phyloP scores from a whole-genome alignment of 1,139 yeast species.

The Sugiyamaella pinicola region DNA sequence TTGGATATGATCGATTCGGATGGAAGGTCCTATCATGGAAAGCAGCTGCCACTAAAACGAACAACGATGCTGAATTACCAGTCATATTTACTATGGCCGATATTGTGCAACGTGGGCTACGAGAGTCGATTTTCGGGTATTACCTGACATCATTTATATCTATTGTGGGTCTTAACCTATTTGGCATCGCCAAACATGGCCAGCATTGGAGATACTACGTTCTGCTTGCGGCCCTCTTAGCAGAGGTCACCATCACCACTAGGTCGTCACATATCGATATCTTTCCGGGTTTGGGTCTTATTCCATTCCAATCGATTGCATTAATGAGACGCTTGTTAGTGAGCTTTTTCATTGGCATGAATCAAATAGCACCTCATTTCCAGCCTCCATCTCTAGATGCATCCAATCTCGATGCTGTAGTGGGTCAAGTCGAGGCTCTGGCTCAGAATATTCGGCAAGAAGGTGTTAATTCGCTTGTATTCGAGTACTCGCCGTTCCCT shows the following conservation, averaged over 20 bases:
- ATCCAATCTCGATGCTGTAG: slow-evolving; percentile 4
- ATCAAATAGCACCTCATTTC: slow-evolving; percentile 27
- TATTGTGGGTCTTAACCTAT: slow-evolving; percentile 27
- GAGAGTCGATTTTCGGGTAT: slow-evolving; percentile 26
- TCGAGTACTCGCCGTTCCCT: slow-evolving; percentile 26
- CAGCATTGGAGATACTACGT: slow-evolving; percentile 36
- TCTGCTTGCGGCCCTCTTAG: slow-evolving; percentile 26
- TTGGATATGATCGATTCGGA: slow-evolving; percentile 42
- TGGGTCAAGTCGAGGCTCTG: slow-evolving; percentile 20
- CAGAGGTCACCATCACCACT: slow-evolving; percentile 34
- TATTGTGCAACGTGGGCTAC: slow-evolving; percentile 27
- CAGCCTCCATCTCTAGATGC: slow-evolving; percentile 13
- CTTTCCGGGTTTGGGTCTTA: slow-evolving; percentile 24
- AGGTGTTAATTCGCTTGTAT: slow-evolving; percentile 18
- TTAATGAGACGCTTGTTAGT: slow-evolving; percentile 26
- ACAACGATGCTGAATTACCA: not conserved
- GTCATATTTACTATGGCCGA: slow-evolving; percentile 9
- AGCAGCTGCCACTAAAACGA: not conserved
- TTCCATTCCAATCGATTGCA: slow-evolving; percentile 32
- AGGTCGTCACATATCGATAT: slow-evolving; percentile 23
- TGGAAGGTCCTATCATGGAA: slow-evolving; percentile 23
- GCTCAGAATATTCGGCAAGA: slow-evolving; percentile 20
- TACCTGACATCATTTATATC: slow-evolving; percentile 30
- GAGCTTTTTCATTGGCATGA: slow-evolving; percentile 24
- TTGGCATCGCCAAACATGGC: slow-evolving; percentile 32